Base-by-base conservation (phyloP, 2,329 filamentous ascomycete genomes). In the Alternaria burnsii region DNA sequence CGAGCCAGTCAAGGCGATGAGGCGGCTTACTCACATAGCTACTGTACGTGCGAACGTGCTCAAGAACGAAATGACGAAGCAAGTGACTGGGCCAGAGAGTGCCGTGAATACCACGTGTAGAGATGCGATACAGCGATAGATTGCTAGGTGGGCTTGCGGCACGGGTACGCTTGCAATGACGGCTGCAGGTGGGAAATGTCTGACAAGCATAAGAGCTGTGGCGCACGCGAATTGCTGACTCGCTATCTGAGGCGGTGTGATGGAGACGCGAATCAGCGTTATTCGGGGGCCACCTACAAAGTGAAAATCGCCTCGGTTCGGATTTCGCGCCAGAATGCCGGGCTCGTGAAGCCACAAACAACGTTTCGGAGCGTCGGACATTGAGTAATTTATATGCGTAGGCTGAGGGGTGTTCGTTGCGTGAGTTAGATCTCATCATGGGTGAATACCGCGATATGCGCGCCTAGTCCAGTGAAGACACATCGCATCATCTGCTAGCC, bases 231-330 rank as follows among this genome's bases (percentile, higher is more conserved):
- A 22, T 12, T 50, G 20, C 46, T 50, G 46, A 50, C 46, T 50
- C 46, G 46, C 9, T n/a, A 38, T 50, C 46, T 50, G 30, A 50
- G 46, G 46, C 46, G 46, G 46, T 50, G 46, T 50, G 46, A 50
- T 50, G 30, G 30, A 24, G 20, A 24, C 24, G 40, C 20, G 20
- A 42, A 42, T 24, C 40, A 42, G 40, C 20, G 40, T 24, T 42
- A 6, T 42, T 24, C 16, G 22, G 40, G 40, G 40, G 36, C 34
- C 11, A 9, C n/a, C 34, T 38, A 9, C 6, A n/a, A 18, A 38
- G 16, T 5, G 16, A 38, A 38, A 20, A 40, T 20, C 18, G 38
- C 38, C 38, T 41, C 38, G 38, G 38, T n/a, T 41, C 38, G 38
- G 18, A 24, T 24, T 24, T 24, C 11, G 40, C 38, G 38, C 38